Evolutionary conservation across 2,329 filamentous ascomycete species (phyloP).

Genomic region (Periconia macrospinosa): DNA sequence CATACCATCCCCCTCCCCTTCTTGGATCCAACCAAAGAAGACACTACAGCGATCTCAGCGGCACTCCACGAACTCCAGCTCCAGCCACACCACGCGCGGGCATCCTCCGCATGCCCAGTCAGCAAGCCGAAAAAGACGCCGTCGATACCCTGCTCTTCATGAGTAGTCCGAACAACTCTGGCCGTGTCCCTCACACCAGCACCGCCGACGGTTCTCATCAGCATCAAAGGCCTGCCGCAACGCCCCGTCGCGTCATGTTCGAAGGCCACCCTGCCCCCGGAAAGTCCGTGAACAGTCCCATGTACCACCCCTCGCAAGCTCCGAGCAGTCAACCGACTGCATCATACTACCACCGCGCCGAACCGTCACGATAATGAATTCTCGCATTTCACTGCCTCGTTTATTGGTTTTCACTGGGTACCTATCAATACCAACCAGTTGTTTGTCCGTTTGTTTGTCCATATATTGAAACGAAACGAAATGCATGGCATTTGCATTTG

Average conservation of each 20-base stretch:
- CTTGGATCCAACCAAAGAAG: slow-evolving; percentile 32
- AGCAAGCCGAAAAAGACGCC: slow-evolving; percentile 76
- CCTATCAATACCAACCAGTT: too few species aligned
- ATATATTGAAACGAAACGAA: too few species aligned
- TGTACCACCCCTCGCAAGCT: slow-evolving; percentile 23
- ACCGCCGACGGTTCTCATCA: slow-evolving; percentile 11
- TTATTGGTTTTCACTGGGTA: too few species aligned
- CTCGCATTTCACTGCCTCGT: too few species aligned
- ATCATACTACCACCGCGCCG: slow-evolving; percentile 22
- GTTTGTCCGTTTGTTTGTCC: slow-evolving; percentile 46
- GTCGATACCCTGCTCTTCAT: slow-evolving; percentile 80
- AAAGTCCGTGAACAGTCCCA: slow-evolving; percentile 21
- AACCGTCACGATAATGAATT: slow-evolving; percentile 26
- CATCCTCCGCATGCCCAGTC: slow-evolving; percentile 68
- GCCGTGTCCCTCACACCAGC: slow-evolving; percentile 32
- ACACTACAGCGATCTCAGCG: slow-evolving; percentile 33
- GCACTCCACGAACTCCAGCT: slow-evolving; percentile 25
- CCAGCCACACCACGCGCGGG: slow-evolving; percentile 44
- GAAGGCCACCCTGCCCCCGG: slow-evolving; percentile 26
- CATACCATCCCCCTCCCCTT: slow-evolving; percentile 31
- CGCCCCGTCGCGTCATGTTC: slow-evolving; percentile 41
- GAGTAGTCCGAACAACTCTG: slow-evolving; percentile 74
- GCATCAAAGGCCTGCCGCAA: slow-evolving; percentile 9
- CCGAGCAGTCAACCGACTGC: slow-evolving; percentile 28
- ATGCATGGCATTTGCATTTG: too few species aligned